Base-by-base conservation (phyloP, 169 alveolate genomes). In the Plasmodium gonderi region DNA sequence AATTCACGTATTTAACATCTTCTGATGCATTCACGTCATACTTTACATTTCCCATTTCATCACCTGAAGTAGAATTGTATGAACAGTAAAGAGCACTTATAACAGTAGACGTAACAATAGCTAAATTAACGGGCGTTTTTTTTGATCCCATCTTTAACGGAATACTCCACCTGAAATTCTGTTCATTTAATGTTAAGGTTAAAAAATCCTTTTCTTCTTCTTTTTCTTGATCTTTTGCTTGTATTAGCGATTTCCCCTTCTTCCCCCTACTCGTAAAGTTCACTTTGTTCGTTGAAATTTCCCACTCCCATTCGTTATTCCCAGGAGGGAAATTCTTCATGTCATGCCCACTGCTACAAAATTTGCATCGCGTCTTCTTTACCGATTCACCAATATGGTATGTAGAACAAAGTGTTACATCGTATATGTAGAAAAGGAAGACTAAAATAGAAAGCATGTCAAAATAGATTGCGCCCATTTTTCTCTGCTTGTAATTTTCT, bases 111-210 rank as follows among this genome's bases (percentile, higher is more conserved):
- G 82, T 68, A 6, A 74, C 54, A 23, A 83, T 26, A 54, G 68
- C 82, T 54, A 83, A 49, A n/a, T 83, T 44, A 31, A 83, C 23
- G 14, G 51, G 17, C 14, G 8, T 33, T 60, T 83, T 68, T 40
- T 83, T 64, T 3, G 78, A 83, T 9, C 92, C 92, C 14, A 83
- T 47, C 51, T n/a, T 5, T 2, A 83, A 76, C 8, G 77, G 81
- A 1, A 83, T 20, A 72, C 83, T 83, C 92, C 92, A 83, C 77
- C 92, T 69, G 40, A 83, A 83, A 23, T 83, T 83, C 3, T 69
- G 9, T 49, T 83, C 92, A 47, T 72, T 68, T 9, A 83, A 42
- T 60, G 54, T 83, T 44, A 83, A 49, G 42, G 20, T 47, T 51
- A 69, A 83, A 40, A 69, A 83, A 3, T 45, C 45, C 14, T 45